Evolutionary conservation across 2,329 filamentous ascomycete species (phyloP).

Genomic region (Cercospora brassicicola): DNA sequence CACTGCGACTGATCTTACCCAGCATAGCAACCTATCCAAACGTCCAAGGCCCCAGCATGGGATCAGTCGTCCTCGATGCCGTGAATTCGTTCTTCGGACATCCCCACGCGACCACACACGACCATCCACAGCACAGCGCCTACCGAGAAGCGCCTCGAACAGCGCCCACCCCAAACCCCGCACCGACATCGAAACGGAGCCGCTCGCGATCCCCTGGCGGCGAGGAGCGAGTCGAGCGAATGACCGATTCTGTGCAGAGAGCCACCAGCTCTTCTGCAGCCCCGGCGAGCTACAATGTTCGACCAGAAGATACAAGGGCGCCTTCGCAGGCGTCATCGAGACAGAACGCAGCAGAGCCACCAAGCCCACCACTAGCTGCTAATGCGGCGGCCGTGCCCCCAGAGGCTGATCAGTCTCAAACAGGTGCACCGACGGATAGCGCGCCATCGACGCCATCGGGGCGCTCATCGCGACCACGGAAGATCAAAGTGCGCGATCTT

Average conservation of each 20-base stretch:
- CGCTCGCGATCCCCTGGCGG: constrained; percentile 29
- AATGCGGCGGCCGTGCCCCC: constrained; percentile 17
- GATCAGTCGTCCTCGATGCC: constrained; percentile 67
- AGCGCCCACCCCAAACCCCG: constrained; percentile 21
- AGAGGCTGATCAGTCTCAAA: constrained; percentile 16
- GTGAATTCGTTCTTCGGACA: constrained; percentile 61
- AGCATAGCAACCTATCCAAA: constrained; percentile 12
- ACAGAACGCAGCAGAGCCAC: constrained; percentile 20
- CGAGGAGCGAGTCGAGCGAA: constrained; percentile 26
- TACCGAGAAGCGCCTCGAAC: constrained; percentile 33
- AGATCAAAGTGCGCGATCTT: constrained; percentile 81
- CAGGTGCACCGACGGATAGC: constrained; percentile 6
- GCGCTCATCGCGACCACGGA: constrained; percentile 50
- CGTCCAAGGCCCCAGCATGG: constrained; percentile 53
- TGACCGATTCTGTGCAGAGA: constrained; percentile 36
- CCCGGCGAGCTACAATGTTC: constrained; percentile 24
- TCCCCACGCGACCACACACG: constrained; percentile 17
- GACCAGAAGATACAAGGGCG: constrained; percentile 17
- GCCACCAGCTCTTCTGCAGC: constrained; percentile 35
- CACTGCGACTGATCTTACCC: constrained; percentile 22
- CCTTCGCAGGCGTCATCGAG: constrained; percentile 24
- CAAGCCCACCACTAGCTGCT: constrained; percentile 31
- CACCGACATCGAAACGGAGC: constrained; percentile 29
- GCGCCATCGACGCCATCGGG: constrained; percentile 29
- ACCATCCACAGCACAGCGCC: constrained; percentile 27